Evolutionary conservation across 345 rosid genomes (phyloP).

Genomic region (Acer yangbiense): DNA sequence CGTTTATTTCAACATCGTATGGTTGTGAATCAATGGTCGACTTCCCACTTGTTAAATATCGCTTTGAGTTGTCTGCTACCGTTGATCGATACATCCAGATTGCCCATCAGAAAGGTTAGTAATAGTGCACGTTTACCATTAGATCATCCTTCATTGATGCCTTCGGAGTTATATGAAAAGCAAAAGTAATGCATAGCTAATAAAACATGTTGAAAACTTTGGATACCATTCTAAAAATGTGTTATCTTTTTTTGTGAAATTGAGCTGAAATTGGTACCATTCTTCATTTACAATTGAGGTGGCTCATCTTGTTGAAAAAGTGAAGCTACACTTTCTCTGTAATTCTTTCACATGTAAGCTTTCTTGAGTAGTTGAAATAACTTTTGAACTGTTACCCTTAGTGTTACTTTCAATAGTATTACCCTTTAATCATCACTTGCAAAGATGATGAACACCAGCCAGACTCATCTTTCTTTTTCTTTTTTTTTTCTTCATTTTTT

Average conservation of each 20-base stretch:
- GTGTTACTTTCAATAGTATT: neutral
- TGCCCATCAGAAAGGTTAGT: neutral
- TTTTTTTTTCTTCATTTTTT: no score
- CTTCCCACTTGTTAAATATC: no score
- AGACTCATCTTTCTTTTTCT: neutral
- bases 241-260: neutral
- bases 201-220: neutral
- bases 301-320: neutral
- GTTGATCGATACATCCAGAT: neutral
- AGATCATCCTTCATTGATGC: neutral
- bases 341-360: neutral
- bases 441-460: neutral
- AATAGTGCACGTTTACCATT: neutral
- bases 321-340: neutral
- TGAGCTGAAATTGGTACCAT: neutral
- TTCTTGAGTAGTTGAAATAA: neutral
- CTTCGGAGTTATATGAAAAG: neutral
- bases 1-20: neutral
- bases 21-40: no score
- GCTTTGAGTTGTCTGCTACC: neutral
- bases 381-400: slow-evolving; percentile 1
- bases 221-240: neutral
- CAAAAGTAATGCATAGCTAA: neutral
- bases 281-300: neutral
- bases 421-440: slow-evolving; percentile 11